Conservation (phyloP, 768 basidiomycete species). For the Lentinula raphanica region DNA sequence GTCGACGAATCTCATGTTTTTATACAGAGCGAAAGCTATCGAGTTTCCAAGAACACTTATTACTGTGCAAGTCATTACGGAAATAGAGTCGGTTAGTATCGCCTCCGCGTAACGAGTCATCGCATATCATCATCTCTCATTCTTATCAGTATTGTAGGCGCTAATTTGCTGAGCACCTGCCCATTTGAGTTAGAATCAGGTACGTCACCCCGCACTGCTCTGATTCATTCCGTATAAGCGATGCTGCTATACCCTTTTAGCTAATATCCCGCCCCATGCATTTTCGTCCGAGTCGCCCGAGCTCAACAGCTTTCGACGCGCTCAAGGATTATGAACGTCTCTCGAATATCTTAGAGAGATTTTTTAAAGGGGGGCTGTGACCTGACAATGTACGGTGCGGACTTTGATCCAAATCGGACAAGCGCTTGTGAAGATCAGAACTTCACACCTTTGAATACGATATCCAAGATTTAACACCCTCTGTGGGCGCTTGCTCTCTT, state of each 20-base stretch:
- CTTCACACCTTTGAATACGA: too few species aligned
- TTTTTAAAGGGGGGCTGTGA: too few species aligned
- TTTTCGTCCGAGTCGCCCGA: neutral
- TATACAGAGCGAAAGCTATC: conserved; percentile 1
- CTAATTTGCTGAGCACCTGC: neutral
- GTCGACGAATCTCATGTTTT: neutral
- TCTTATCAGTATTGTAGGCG: neutral
- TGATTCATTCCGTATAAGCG: too few species aligned
- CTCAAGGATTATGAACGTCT: neutral
- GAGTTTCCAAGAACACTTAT: neutral
- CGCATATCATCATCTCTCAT: neutral
- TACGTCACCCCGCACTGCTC: too few species aligned
- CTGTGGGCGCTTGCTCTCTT: too few species aligned
- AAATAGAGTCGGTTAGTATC: neutral
- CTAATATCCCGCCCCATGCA: neutral
- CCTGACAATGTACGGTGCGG: too few species aligned
- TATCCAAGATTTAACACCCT: too few species aligned
- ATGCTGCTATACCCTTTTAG: neutral
- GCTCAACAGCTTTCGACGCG: neutral
- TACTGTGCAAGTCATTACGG: conserved; percentile 3
- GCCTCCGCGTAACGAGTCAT: conserved; percentile 6
- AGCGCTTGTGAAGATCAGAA: too few species aligned
- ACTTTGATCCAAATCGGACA: too few species aligned
- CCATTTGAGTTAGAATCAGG: neutral
- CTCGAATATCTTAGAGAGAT: neutral